Base-by-base conservation (phyloP, 148 eudicot genomes). In the Suaeda aralocaspica region DNA sequence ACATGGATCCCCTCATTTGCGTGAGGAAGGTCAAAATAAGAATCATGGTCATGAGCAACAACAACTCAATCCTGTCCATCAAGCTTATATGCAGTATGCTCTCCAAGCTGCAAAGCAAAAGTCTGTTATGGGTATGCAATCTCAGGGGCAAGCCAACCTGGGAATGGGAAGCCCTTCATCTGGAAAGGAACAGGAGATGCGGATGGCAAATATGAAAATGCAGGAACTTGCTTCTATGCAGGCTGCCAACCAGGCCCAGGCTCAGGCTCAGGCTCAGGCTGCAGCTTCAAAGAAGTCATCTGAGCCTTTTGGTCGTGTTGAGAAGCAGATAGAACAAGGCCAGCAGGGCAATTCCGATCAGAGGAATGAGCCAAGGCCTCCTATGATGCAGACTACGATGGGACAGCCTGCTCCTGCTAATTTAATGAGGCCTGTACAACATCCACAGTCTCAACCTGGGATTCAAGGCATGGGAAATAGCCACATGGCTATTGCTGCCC, bases 71-170 rank as follows among this genome's bases (percentile, higher is more conserved):
- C 88, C 98, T 44, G 82, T 77, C 31, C 92, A 94, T 33, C 92
- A 87, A 77, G 89, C 91, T 67, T 94, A 91, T 77, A 66, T 87
- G 76, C 92, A 93, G 61, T 84, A 85, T 78, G 84, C 96, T 66
- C 72, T 79, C 64, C 95, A 87, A 76, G 81, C 86, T 39, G 85
- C 86, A 25, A 92, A 94, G 72, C 97, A 91, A 72, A 84, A 84
- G 70, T 75, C 92, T 53, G 81, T 67, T 66, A 26, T 82, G 24
- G 93, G 87, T 30, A 71, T 83, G 80, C 96, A 83, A 68, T 55
- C 88, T 48, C 91, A 87, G 59, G 96, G 85, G 51, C 91, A 87
- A 81, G 78, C 79, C 31, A 88, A 79, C 76, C 69, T 83, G 74
- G 89, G 85, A 63, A 79, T 81, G 72, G 84, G 77, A 33, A 84